Evolutionary conservation across 2,329 filamentous ascomycete genomes (phyloP), one percentile per base, ranked within the genome.

Genomic region (Tolypocladium cylindrosporum): DNA sequence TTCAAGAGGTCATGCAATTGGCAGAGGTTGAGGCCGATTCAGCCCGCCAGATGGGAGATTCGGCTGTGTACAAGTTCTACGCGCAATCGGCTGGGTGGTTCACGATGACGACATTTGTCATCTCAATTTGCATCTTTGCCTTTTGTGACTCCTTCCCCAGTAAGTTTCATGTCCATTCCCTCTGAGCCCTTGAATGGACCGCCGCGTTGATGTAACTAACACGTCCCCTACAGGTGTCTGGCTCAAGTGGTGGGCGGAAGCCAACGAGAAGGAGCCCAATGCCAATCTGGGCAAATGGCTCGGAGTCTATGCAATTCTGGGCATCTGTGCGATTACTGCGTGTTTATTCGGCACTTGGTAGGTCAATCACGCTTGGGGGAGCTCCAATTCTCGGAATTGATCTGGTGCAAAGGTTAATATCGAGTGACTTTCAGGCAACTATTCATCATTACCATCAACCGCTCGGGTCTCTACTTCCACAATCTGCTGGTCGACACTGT

Each of bases 141-240:
- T 63, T 69, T 31, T 68, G 62, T 39, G 58, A 62, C 8, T 59
- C 60, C 1, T 70, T 70, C 21, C 68, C 67, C 2, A 65, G 60
- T 55, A 63, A 50, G 57, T 16, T 2, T 39, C 45, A 34, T 9
- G 27, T 36, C 37, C 40, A 36, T 36, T 11, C 34, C 34, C 34
- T 36, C 34, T 10, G 9, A 36, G 34, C 34, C 34, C 34, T 36
- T 11, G 34, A 36, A 36, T 36, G 11, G 34, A 36, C 9, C 1
- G 34, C 9, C 2, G 34, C 34, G 9, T 10, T 10, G 1, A 36
- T 36, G 9, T 2, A 36, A 36, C 55, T 56, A 27, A 56, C 42
- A 14, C 7, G 41, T 19, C 27, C 41, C 55, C 2, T 31, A 14
- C 34, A 31, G 27, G 42, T 37, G 52, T 67, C 34, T 68, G 65